phyloP scores from a whole-genome alignment of 1,139 yeast genomes.

The Ogataea hybrid region DNA sequence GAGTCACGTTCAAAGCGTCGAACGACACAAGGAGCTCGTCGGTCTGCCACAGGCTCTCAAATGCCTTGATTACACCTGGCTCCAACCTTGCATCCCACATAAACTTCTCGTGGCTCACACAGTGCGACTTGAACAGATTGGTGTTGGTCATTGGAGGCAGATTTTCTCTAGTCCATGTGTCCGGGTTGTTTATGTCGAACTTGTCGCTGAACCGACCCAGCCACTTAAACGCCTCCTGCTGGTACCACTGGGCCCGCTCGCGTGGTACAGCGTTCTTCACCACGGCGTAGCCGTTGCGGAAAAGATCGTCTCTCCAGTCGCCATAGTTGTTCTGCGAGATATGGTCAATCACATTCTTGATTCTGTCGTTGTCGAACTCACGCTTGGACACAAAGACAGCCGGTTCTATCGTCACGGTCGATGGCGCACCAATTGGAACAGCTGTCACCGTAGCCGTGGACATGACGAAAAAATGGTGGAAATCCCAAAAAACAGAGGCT shows the following conservation, averaged over 20 bases:
- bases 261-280: conserved; percentile 26
- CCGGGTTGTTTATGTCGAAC: conserved; percentile 24
- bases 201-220: conserved; percentile 19
- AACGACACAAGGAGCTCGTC: conserved; percentile 29
- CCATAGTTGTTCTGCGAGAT: conserved; percentile 5
- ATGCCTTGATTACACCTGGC: conserved; percentile 23
- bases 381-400: background rate
- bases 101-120: conserved; percentile 28
- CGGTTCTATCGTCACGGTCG: background rate
- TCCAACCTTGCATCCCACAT: conserved; percentile 31
- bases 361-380: background rate
- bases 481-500: background rate
- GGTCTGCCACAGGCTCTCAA: conserved; percentile 30
- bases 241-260: conserved; percentile 23
- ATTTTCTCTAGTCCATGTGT: conserved; percentile 29
- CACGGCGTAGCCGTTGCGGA: conserved; percentile 28
- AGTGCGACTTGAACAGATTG: conserved; percentile 19
- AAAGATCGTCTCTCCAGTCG: conserved; percentile 29
- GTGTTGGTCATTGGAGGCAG: conserved; percentile 23
- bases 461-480: background rate
- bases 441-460: background rate
- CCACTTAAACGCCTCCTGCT: conserved; percentile 19
- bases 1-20: conserved; percentile 27
- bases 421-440: background rate
- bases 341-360: background rate